Percentiles rank a stretch among this genome's conserved stretches.
Evolutionary conservation across 768 basidiomycete species (phyloP).

Genomic region (Leccinum boreale): DNA sequence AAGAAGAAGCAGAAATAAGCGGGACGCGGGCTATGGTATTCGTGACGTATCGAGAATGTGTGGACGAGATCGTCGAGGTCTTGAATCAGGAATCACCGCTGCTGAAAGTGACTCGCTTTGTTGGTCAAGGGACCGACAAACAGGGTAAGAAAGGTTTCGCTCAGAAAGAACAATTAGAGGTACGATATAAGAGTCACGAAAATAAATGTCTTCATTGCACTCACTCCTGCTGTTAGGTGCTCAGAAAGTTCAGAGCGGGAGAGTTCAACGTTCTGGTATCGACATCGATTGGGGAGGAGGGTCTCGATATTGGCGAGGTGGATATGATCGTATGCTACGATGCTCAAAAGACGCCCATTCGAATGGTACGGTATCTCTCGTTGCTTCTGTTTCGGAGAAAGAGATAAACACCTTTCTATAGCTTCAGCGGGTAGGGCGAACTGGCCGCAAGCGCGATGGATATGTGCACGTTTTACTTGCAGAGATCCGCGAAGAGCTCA

Average conservation of each 20-base stretch:
- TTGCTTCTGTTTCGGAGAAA: neutral
- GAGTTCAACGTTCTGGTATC: constrained; percentile 91
- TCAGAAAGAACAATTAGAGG: constrained; percentile 90
- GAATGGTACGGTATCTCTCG: constrained; percentile 64
- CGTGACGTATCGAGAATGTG: constrained; percentile 82
- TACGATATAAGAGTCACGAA: constrained; percentile 32
- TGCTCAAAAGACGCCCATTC: constrained; percentile 92
- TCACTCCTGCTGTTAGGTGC: constrained; percentile 50
- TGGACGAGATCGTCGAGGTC: constrained; percentile 85
- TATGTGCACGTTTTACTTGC: constrained; percentile 89
- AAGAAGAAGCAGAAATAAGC: constrained; percentile 20
- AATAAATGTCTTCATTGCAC: constrained; percentile 4
- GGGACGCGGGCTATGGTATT: constrained; percentile 90
- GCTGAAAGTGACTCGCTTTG: constrained; percentile 79
- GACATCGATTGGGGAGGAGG: constrained; percentile 97
- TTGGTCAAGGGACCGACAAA: constrained; percentile 87
- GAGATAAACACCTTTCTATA: constrained; percentile 30
- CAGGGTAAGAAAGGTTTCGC: constrained; percentile 83
- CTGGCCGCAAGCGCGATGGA: constrained; percentile 89
- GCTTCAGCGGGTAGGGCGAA: constrained; percentile 95
- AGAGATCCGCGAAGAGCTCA: constrained; percentile 85
- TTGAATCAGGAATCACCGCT: constrained; percentile 75
- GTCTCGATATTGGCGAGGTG: constrained; percentile 96
- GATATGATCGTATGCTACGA: constrained; percentile 97
- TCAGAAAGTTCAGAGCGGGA: constrained; percentile 82